Evolutionary conservation across 2,329 filamentous ascomycete species (phyloP).

Genomic region (Claviceps arundinis): DNA sequence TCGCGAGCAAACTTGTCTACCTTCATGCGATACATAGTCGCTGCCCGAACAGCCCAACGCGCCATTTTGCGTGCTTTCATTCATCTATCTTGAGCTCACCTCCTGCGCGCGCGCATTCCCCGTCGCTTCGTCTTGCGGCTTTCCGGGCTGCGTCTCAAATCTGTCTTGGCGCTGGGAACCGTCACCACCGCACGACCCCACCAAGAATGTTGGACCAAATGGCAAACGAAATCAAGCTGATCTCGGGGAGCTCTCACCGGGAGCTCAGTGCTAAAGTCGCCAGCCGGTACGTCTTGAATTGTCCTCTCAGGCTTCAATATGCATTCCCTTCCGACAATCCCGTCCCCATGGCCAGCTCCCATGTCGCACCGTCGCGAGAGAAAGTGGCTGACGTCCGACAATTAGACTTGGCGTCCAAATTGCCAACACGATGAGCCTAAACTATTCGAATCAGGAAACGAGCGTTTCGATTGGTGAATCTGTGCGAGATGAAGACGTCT

Average conservation of each 20-base stretch:
- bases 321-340: neutral
- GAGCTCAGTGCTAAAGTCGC: slow-evolving; percentile 33
- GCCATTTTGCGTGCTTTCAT: neutral
- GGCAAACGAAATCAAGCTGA: slow-evolving; percentile 41
- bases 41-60: neutral
- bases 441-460: slow-evolving; percentile 79
- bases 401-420: slow-evolving; percentile 61
- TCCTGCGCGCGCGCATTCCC: neutral
- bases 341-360: neutral
- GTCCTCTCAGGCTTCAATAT: neutral
- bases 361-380: slow-evolving; percentile 4
- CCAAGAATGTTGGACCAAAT: slow-evolving; percentile 28
- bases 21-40: neutral
- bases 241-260: slow-evolving; percentile 35
- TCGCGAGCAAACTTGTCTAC: neutral
- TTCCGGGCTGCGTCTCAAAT: neutral
- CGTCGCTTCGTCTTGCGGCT: neutral
- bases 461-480: slow-evolving; percentile 92
- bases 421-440: slow-evolving; percentile 66
- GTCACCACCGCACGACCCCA: neutral
- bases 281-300: slow-evolving; percentile 22
- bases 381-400: slow-evolving; percentile 11
- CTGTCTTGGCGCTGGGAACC: neutral
- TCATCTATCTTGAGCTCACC: neutral
- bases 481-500: slow-evolving; percentile 95